Conservation (phyloP, 2,329 filamentous ascomycete species). For the Xylariaceae sp. region DNA sequence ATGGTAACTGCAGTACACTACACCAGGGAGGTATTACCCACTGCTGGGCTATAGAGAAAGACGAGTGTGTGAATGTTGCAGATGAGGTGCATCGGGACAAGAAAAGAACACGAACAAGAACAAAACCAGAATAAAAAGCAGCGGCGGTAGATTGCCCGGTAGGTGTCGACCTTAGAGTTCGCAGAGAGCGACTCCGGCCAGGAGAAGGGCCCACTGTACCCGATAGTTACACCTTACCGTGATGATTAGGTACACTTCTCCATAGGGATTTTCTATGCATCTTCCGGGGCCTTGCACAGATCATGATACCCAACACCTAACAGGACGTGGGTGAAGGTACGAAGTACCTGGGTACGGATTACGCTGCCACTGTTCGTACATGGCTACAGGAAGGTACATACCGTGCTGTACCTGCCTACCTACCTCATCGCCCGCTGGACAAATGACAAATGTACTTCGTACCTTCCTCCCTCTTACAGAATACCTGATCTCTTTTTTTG, state of each 20-base stretch:
- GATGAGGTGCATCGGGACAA: background rate
- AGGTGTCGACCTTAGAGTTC: background rate
- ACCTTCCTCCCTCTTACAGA: conserved; percentile 1
- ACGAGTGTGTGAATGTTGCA: background rate
- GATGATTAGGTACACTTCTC: background rate
- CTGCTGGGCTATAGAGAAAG: background rate
- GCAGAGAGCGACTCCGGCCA: background rate
- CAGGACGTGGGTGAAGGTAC: background rate
- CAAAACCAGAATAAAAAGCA: background rate
- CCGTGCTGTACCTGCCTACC: conserved; percentile 7
- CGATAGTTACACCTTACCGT: background rate
- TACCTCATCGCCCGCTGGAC: conserved; percentile 2
- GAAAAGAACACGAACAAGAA: too few species aligned
- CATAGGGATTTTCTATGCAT: background rate
- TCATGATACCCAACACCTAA: background rate
- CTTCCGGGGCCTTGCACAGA: conserved; percentile 5
- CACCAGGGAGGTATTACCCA: too few species aligned
- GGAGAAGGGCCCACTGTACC: background rate
- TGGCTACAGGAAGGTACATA: conserved; percentile 6
- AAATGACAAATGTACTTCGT: conserved; percentile 10
- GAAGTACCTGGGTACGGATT: background rate
- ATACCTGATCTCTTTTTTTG: conserved; percentile 23
- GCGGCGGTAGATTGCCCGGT: too few species aligned
- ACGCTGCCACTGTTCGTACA: background rate
- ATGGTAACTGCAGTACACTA: too few species aligned